phyloP scores from a whole-genome alignment of 305 asterid species.

The Solanum hybrid region DNA sequence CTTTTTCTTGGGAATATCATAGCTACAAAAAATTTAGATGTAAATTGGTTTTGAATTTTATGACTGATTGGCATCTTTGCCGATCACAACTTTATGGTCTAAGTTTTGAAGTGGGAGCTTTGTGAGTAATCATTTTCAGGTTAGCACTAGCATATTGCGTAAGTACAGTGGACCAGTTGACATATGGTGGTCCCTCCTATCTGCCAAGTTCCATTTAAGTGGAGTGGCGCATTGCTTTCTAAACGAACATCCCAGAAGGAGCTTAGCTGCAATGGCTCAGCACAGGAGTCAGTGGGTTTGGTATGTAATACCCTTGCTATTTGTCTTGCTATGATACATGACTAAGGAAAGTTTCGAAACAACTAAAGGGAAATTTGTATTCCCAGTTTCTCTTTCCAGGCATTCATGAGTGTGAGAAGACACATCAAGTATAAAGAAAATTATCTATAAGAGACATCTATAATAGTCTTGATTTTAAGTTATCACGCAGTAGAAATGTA shows the following conservation, averaged over 20 bases:
- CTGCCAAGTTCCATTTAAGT: slow-evolving; percentile 17
- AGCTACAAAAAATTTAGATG: neutral
- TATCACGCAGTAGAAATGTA: neutral
- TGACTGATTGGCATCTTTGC: neutral
- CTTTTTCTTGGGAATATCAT: neutral
- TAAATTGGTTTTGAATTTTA: neutral
- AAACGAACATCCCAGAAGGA: slow-evolving; percentile 46
- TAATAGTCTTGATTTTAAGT: neutral
- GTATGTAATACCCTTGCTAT: slow-evolving; percentile 25
- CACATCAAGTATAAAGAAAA: neutral
- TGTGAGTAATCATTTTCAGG: slow-evolving; percentile 27
- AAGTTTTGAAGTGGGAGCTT: neutral
- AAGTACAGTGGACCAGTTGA: slow-evolving; percentile 79
- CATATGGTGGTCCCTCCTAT: slow-evolving; percentile 58
- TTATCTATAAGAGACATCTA: neutral
- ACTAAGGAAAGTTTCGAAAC: neutral
- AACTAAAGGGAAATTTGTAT: neutral
- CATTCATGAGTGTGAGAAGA: neutral
- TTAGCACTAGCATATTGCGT: slow-evolving; percentile 58
- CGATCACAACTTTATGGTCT: neutral
- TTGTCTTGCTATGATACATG: neutral
- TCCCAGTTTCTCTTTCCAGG: neutral
- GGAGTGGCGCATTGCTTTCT: slow-evolving; percentile 45
- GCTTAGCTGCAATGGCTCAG: slow-evolving; percentile 77
- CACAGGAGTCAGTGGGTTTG: slow-evolving; percentile 90